Base-by-base conservation (phyloP, 2,329 filamentous ascomycete genomes). In the Mycocentrospora acerina region DNA sequence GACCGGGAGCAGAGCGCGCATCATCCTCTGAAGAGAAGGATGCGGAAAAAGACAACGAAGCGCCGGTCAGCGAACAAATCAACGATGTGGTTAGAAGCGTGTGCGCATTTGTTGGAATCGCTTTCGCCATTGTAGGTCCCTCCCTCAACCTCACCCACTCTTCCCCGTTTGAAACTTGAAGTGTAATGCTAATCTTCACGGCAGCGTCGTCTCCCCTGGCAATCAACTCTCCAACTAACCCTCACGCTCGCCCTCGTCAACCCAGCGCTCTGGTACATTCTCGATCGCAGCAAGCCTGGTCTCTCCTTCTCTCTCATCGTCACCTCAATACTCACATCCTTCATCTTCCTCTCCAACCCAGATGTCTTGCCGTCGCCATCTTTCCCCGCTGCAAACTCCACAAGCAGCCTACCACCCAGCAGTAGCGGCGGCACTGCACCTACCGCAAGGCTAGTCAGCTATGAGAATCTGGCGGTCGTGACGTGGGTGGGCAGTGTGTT, bases 401-500 rank as follows among this genome's bases (percentile, higher is more conserved):
- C 60, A 6, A 22, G 19, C 19, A 50, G 51, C 16, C 7, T 41
- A n/a, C 44, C 48, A 1, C 40, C 46, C 18, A 28, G 44, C 40
- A 14, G 30, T 25, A 32, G 15, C 32, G 32, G 19, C 19, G 9
- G 19, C 19, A 9, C 9, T 9, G 19, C 9, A 9, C 19, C 19
- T 9, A 22, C 5, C 8, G 24, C n/a, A 17, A 31, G 38, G 27
- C 32, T 79, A 43, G 78, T 78, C 41, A 79, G 72, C 36, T 78
- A 81, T 35, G 80, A 88, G 53, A 81, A 74, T 6, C 66, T 90
- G 1, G 87, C 86, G 40, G 79, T 86, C 13, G 84, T 83, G 10
- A 88, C 90, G 4, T 98, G 93, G 91, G 85, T 95, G 59, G 77
- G 91, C 16, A 95, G 89, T 60, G 90, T 97, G 17, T 71, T 98